These are phyloP conservation scores for Mariannaea sp. DNA, from an alignment of 2,329 filamentous ascomycete species.

Conservation along the genomic window DNA sequence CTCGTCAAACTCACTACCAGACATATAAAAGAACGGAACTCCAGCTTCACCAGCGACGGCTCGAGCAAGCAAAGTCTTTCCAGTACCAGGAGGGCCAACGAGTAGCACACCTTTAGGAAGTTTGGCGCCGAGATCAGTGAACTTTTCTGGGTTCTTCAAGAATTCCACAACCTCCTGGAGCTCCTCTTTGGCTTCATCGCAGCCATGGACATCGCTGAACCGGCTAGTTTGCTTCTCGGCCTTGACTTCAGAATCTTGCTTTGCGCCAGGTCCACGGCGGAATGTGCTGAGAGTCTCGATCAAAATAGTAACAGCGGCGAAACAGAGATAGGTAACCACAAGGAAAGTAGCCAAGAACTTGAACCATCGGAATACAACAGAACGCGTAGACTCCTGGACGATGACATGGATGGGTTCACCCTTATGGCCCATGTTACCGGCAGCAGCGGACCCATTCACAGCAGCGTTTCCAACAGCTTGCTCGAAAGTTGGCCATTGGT, in stretches of 20 bases:
- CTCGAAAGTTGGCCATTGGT: slow-evolving; percentile 40
- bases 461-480: slow-evolving; percentile 39
- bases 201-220: slow-evolving; percentile 94
- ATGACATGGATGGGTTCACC: slow-evolving; percentile 92
- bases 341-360: slow-evolving; percentile 83
- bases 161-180: slow-evolving; percentile 97
- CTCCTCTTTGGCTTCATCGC: slow-evolving; percentile 97
- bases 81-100: slow-evolving; percentile 93
- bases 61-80: slow-evolving; percentile 93
- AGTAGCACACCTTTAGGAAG: slow-evolving; percentile 95
- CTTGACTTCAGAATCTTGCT: slow-evolving; percentile 81
- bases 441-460: slow-evolving; percentile 28
- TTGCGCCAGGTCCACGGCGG: slow-evolving; percentile 73
- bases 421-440: slow-evolving; percentile 66
- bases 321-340: slow-evolving; percentile 76
- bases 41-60: slow-evolving; percentile 96
- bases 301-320: slow-evolving; percentile 79
- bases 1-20: slow-evolving; percentile 97
- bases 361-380: slow-evolving; percentile 85
- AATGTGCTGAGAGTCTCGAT: slow-evolving; percentile 81
- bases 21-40: slow-evolving; percentile 99
- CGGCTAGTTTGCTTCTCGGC: slow-evolving; percentile 89
- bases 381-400: slow-evolving; percentile 85
- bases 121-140: slow-evolving; percentile 92
- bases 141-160: slow-evolving; percentile 88